phyloP scores from a whole-genome alignment of 1,284 basidiomycete genomes.

The Trichosporon faecale region DNA sequence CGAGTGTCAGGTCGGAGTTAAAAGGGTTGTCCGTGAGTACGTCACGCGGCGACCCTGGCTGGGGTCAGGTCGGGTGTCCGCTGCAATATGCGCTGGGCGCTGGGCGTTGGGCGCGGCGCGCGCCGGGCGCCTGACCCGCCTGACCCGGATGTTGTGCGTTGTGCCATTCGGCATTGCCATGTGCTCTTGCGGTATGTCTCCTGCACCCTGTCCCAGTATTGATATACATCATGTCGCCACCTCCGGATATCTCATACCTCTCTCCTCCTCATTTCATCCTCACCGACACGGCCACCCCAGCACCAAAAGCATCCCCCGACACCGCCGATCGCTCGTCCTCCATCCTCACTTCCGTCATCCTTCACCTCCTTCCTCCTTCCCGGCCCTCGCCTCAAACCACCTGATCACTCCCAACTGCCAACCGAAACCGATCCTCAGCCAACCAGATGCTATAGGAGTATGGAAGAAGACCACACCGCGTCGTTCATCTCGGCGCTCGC shows the following conservation, averaged over 20 bases:
- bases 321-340: not conserved
- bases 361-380: not conserved
- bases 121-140: not conserved
- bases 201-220: not conserved
- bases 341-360: not conserved
- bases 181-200: constrained; percentile 3
- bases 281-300: not conserved
- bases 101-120: no score
- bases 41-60: constrained; percentile 7
- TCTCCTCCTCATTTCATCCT: not conserved
- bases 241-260: constrained; percentile 6
- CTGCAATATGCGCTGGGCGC: constrained; percentile 1
- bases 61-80: not conserved
- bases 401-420: not conserved
- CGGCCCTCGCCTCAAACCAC: not conserved
- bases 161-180: not conserved
- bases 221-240: constrained; percentile 11
- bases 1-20: constrained; percentile 10
- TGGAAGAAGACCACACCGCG: constrained; percentile 28
- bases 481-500: constrained; percentile 24
- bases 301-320: not conserved
- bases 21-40: constrained; percentile 8
- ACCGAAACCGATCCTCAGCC: not conserved
- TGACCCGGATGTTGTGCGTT: not conserved
- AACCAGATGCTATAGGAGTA: constrained; percentile 10